Conservation (phyloP, 192 early-diverging fungal species). For the Mortierella alpina region DNA sequence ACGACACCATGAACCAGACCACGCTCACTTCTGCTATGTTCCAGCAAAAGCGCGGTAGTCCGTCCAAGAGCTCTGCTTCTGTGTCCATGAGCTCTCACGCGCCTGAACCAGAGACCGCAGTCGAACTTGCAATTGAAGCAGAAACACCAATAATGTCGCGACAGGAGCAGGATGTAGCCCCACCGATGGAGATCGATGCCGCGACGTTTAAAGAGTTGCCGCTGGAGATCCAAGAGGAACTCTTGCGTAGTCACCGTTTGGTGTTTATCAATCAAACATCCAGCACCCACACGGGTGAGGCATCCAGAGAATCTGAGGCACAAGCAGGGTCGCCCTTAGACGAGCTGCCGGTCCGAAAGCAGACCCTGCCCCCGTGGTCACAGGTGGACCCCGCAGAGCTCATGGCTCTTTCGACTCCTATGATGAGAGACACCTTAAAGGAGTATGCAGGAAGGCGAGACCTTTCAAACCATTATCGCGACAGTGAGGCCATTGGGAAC, state of each 20-base stretch:
- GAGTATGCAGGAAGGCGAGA: slow-evolving; percentile 12
- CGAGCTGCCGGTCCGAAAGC: neutral
- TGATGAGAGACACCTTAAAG: slow-evolving; percentile 15
- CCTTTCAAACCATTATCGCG: too few species aligned
- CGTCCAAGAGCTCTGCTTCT: neutral
- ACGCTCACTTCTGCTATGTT: slow-evolving; percentile 37
- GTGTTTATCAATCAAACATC: slow-evolving; percentile 14
- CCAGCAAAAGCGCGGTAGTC: slow-evolving; percentile 9
- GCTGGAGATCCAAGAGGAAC: slow-evolving; percentile 51
- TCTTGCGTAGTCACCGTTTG: slow-evolving; percentile 22
- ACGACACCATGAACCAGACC: slow-evolving; percentile 34
- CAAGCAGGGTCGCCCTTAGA: neutral
- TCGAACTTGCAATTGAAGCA: neutral
- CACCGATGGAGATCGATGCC: slow-evolving; percentile 36
- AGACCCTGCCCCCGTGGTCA: slow-evolving; percentile 56
- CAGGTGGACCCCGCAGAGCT: slow-evolving; percentile 58
- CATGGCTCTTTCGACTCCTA: slow-evolving; percentile 46
- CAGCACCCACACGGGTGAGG: neutral
- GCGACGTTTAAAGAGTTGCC: slow-evolving; percentile 52
- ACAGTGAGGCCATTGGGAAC: too few species aligned
- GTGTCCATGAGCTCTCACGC: neutral
- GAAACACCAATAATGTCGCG: neutral
- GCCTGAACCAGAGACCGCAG: neutral
- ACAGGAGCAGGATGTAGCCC: neutral
- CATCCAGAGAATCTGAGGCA: too few species aligned